Evolutionary conservation across 371 early-diverging fungal species (phyloP).

Genomic region (Apophysomyces variabilis): DNA sequence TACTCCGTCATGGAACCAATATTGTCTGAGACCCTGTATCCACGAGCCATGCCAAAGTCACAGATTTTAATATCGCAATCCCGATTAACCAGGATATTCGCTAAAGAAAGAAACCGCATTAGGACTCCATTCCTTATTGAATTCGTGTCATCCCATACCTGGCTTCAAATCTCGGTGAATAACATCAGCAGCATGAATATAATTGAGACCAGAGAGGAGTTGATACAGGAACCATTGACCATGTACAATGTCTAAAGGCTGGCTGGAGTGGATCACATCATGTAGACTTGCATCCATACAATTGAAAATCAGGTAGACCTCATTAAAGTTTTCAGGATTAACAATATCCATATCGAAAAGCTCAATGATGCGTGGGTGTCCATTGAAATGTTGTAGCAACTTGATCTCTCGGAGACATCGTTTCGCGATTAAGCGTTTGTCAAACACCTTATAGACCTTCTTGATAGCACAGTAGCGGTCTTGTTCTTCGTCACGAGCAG

Average conservation of each 20-base stretch:
- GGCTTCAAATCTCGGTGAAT: constrained; percentile 88
- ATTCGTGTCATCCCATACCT: constrained; percentile 17
- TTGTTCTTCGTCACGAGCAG: constrained; percentile 52
- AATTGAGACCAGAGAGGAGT: constrained; percentile 82
- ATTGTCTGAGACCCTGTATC: constrained; percentile 57
- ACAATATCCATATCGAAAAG: constrained; percentile 72
- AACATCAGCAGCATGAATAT: constrained; percentile 85
- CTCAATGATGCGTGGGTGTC: constrained; percentile 67
- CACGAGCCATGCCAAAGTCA: constrained; percentile 82
- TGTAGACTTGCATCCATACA: constrained; percentile 92
- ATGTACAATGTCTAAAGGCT: constrained; percentile 82
- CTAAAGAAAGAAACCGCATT: constrained; percentile 22
- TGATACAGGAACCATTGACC: constrained; percentile 90
- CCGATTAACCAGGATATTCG: constrained; percentile 82
- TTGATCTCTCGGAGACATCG: constrained; percentile 73
- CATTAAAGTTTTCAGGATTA: constrained; percentile 60
- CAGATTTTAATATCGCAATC: constrained; percentile 83
- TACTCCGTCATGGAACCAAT: constrained; percentile 78
- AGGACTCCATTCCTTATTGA: neutral
- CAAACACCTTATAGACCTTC: constrained; percentile 65
- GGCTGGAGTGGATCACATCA: constrained; percentile 85
- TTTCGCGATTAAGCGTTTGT: constrained; percentile 65
- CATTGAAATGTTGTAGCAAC: constrained; percentile 70
- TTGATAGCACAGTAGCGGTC: constrained; percentile 71
- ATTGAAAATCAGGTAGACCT: constrained; percentile 71